Conservation (phyloP, 2,329 filamentous ascomycete genomes). For the Tolypocladium pustulatum region DNA sequence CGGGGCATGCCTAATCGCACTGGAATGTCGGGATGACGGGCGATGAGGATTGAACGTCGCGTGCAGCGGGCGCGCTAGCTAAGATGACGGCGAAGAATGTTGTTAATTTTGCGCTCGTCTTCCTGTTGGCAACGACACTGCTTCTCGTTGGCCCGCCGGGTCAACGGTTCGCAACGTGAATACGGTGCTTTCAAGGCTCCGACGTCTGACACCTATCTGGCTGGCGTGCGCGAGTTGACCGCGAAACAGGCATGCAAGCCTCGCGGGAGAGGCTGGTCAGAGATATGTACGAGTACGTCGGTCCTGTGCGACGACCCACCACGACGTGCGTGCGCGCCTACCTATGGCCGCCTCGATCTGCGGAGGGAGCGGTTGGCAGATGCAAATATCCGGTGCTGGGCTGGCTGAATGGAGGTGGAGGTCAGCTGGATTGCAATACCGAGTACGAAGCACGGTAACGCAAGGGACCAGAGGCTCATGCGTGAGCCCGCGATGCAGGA, state of each 20-base stretch:
- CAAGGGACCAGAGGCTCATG: neutral
- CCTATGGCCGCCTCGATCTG: neutral
- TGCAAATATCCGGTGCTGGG: neutral
- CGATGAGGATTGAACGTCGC: neutral
- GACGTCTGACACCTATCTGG: neutral
- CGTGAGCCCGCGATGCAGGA: neutral
- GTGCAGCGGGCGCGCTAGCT: neutral
- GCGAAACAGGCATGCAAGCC: neutral
- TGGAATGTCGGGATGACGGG: constrained; percentile 1
- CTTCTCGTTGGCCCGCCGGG: neutral
- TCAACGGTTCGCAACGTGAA: neutral
- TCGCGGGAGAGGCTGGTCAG: neutral
- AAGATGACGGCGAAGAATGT: neutral
- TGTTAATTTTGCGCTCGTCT: neutral
- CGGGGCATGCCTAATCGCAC: neutral
- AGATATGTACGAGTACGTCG: neutral
- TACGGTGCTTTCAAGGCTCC: neutral
- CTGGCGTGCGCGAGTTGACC: neutral
- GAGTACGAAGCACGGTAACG: neutral
- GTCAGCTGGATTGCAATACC: neutral
- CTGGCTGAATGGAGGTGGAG: neutral
- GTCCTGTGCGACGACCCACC: neutral
- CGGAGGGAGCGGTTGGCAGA: neutral
- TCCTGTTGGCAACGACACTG: neutral
- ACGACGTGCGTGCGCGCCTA: neutral